Evolutionary conservation across 116 monocot genomes (phyloP).

Genomic region (Posidonia oceanica): DNA sequence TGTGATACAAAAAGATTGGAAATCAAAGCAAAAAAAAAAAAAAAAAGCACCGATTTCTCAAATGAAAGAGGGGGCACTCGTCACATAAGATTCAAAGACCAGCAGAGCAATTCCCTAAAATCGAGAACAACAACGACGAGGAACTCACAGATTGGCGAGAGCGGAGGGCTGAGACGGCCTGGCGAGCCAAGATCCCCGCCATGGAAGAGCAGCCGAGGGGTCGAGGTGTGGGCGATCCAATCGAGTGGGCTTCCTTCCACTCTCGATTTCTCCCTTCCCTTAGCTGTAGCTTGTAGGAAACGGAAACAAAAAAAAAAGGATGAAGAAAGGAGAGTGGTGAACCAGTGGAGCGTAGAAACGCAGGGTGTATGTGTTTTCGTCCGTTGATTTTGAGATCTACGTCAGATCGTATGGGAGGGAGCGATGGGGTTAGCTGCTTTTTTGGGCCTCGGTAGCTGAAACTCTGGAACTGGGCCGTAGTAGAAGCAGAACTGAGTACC

Average conservation of each 20-base stretch:
- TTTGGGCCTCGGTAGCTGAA: too few species aligned
- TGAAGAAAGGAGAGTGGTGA: too few species aligned
- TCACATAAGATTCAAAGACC: background rate
- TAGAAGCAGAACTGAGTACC: too few species aligned
- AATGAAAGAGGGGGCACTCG: background rate
- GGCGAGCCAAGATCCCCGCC: constrained; percentile 15
- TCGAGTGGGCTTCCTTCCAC: too few species aligned
- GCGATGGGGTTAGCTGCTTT: too few species aligned
- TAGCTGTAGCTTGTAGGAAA: background rate
- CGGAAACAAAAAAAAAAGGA: background rate
- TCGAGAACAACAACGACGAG: background rate
- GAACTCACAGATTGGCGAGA: constrained; percentile 10
- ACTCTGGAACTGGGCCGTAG: too few species aligned
- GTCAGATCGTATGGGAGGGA: background rate
- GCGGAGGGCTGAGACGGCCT: constrained; percentile 11
- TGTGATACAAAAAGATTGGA: background rate
- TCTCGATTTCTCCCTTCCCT: too few species aligned
- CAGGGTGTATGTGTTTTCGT: background rate
- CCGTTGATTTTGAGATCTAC: constrained; percentile 3
- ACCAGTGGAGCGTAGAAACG: background rate
- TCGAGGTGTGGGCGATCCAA: too few species aligned
- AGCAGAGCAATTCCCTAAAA: background rate
- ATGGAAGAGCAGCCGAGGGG: background rate
- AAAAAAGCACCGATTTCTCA: background rate
- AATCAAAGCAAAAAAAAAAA: background rate